Base-by-base conservation (phyloP, 768 basidiomycete species). In the Lyophyllum decastes region DNA sequence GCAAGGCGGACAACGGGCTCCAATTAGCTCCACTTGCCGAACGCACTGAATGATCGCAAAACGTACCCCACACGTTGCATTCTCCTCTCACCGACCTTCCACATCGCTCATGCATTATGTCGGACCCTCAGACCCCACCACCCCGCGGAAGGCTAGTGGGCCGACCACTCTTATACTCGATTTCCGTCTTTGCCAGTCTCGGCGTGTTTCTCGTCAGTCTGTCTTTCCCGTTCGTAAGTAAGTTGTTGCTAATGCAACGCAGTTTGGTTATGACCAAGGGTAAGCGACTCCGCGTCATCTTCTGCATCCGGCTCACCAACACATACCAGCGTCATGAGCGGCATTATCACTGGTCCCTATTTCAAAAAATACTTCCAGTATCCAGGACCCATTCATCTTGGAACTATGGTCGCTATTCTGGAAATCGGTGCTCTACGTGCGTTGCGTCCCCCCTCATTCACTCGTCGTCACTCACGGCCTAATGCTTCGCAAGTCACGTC, bases 381-480 rank as follows among this genome's bases (percentile, higher is more conserved):
- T 19, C 95, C 94, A 17, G 81, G 82, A 16, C 78, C 89, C 0
- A 73, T 89, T 49, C 83, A 89, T 65, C 72, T 94, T 22, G 95
- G 94, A n/a, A 93, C 92, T 19, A 94, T 98, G 90, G 94, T 97
- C 40, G 92, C 95, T n/a, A 88, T 95, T 5, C 76, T 96, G 33
- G 94, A 98, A 73, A 82, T 98, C 34, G 95, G 95, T 44, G 95
- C 95, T 38, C 88, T 97, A 70, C 81, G 94, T 92, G 67, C 43
- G 86, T 75, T 38, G 12, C 52, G 43, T 12, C 38, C 46, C 21
- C 22, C 33, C 34, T 25, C n/a, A 12, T 47, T 8, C 35, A 16
- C 6, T 7, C 16, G 11, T 24, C 22, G n/a, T 27, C 17, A 2
- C 0, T 22, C 52, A 38, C 47, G 54, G 45, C 22, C 24, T 52